These are phyloP conservation scores for Suillus subluteus DNA, from an alignment of 768 basidiomycete species.

Conservation along the genomic window DNA sequence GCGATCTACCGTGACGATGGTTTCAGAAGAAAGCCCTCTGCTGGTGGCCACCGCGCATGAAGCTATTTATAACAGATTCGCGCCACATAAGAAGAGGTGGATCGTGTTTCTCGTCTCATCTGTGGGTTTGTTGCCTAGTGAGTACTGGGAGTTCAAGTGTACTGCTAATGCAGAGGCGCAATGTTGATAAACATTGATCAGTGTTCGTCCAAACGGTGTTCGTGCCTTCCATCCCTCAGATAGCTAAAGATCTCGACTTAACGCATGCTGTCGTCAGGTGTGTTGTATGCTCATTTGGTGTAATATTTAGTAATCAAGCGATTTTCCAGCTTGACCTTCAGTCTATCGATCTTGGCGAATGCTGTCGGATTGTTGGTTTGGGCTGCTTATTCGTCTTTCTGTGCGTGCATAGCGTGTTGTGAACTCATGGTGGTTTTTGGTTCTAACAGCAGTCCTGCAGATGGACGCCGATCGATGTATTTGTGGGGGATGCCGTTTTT, in stretches of 20 bases:
- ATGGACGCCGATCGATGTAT: constrained; percentile 70
- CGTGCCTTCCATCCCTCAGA: constrained; percentile 68
- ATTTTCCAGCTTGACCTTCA: constrained; percentile 47
- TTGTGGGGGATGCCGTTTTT: constrained; percentile 61
- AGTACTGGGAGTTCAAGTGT: constrained; percentile 18
- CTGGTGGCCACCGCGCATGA: not conserved
- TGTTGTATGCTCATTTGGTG: too few relatives aligned
- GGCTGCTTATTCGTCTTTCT: constrained; percentile 55
- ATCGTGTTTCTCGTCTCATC: constrained; percentile 59
- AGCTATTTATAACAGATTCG: constrained; percentile 44
- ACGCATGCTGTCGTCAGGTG: constrained; percentile 60
- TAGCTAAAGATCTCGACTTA: constrained; percentile 63
- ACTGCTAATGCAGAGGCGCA: not conserved
- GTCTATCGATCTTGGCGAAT: constrained; percentile 49
- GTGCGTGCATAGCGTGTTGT: constrained; percentile 31
- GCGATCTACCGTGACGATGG: not conserved
- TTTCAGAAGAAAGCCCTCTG: constrained; percentile 4
- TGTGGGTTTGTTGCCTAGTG: constrained; percentile 63
- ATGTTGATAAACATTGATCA: constrained; percentile 24
- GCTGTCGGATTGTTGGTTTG: constrained; percentile 53
- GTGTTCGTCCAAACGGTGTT: constrained; percentile 70
- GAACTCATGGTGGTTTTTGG: not conserved
- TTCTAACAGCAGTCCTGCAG: constrained; percentile 35
- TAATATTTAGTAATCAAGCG: not conserved
- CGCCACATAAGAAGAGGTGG: constrained; percentile 45